These are phyloP conservation scores for Didymosphaeria variabile DNA, from an alignment of 2,329 filamentous ascomycete species.

Conservation along the genomic window DNA sequence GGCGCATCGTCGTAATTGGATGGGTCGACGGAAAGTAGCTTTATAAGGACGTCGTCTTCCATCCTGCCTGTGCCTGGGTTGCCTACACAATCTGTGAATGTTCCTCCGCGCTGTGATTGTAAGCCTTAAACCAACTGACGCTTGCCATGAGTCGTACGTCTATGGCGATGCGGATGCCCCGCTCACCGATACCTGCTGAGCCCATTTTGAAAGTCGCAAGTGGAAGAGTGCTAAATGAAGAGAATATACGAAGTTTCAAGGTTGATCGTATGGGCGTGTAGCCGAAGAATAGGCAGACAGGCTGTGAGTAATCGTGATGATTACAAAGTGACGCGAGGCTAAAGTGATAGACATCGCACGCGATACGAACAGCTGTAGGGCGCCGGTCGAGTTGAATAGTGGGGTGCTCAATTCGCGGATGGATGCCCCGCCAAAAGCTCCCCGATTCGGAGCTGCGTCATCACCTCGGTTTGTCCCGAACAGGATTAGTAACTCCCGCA, in stretches of 20 bases:
- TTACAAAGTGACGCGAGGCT: conserved; percentile 2
- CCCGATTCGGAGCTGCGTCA: conserved; percentile 1
- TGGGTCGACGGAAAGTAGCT: conserved; percentile 89
- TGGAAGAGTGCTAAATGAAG: background rate
- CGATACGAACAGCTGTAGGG: conserved; percentile 5
- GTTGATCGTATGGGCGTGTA: background rate
- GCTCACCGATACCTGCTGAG: conserved; percentile 41
- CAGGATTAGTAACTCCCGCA: background rate
- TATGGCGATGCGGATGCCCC: conserved; percentile 79
- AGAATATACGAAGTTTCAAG: background rate
- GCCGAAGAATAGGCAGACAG: background rate
- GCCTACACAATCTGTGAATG: conserved; percentile 92
- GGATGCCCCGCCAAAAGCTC: conserved; percentile 2
- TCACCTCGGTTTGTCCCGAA: background rate
- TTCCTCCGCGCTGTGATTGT: conserved; percentile 73
- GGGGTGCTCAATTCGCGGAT: background rate
- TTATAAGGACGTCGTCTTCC: conserved; percentile 81
- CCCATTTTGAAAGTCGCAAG: conserved; percentile 29
- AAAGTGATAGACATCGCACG: background rate
- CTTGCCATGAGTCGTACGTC: conserved; percentile 43
- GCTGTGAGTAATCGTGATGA: background rate
- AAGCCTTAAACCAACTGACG: background rate
- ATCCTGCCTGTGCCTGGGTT: conserved; percentile 75
- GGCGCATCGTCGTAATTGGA: conserved; percentile 91
- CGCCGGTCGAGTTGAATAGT: conserved; percentile 3